Evolutionary conservation across 805 yeast genomes (phyloP), one percentile per base, ranked within the genome.

Genomic region (Wickerhamomyces bovis): DNA sequence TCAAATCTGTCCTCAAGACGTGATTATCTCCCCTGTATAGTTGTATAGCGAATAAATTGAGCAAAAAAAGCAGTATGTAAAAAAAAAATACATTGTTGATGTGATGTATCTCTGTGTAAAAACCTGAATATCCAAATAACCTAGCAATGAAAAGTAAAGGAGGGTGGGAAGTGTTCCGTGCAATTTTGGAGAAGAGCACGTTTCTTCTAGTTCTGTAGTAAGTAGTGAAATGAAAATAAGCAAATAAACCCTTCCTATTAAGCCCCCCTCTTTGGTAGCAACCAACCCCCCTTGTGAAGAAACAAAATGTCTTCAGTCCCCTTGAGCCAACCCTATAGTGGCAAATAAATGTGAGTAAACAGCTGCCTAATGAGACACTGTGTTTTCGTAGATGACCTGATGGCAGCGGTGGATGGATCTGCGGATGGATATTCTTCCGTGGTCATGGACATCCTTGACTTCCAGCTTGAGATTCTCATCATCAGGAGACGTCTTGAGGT

Each of bases 381-480:
- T 30, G 22, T 52, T 39, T 39, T 54, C 58, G 33, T 51, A 56
- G 4, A 53, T 49, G 16, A 53, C 56, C 35, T 54, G 53, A 28
- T 49, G 49, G 10, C 39, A 48, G 28, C 33, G 49, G 41, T 39
- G 52, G 20, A 38, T 48, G n/a, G 41, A 47, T 25, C 48, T 44
- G 39, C 45, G 49, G 43, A 31, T 44, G 20, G 51, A 48, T 19
- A 48, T 48, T 18, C 51, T 31, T 4, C 48, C 51, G 6, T 42
- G 22, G 31, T 48, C 39, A 26, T 47, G 42, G 10, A 48, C 43
- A 19, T 26, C 25, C 7, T 35, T 39, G 6, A 48, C 35, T 19
- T 36, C 44, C 12, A 35, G 22, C 10, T 11, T 35, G 10, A 35
- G 6, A 10, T 30, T 30, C 15, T 35, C 38, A 19, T 18, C 38